Evolutionary conservation across 257 asterid species (phyloP), one percentile per base, ranked within the genome.

Genomic region (Nicotiana undulata): DNA sequence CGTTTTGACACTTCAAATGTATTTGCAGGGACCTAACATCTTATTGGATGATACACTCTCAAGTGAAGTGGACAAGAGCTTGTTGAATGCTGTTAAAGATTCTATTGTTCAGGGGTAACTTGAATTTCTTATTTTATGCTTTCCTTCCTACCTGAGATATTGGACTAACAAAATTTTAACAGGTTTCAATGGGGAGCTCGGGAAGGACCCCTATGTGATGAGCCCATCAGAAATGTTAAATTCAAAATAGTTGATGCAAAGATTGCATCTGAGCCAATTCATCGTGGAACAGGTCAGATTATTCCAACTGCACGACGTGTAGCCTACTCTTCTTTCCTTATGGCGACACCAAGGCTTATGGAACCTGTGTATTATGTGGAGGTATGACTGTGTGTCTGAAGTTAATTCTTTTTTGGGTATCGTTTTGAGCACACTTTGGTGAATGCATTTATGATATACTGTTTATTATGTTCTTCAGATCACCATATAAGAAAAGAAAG

Each of bases 151-250:
- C 49, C 26, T 74, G 63, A 56, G 10, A 31, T 76, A 70, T 29
- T 81, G 61, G 56, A 58, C 60, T 83, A 80, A 88, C 80, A 63
- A 79, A 40, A 63, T 68, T 17, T 83, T 80, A 63, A 83, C 96
- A 95, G 99, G 87, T 95, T 95, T 78, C 99, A 95, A 64, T 95
- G 99, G 99, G 99, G 99, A 29, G 99, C 99, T 84, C 93, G 99
- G 72, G 99, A 95, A 86, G 99, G 99, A 26, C 99, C 99, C 15
- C 96, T 95, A 8, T 95, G 99, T 76, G 99, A 95, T 31, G 99
- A 95, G 90, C 99, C 99, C 63, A 95, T 95, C 74, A 91, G 99
- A 87, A 94, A 94, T 82, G 99, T 95, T 26, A 95, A 95, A 84
- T 95, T 95, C 88, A 93, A 95, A 85, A 95, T 93, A 70, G 99